Percentiles rank a stretch among this genome's conserved stretches.
phyloP scores from a whole-genome alignment of 352 stramenopile species.

The Phytophthora niederhauseri region DNA sequence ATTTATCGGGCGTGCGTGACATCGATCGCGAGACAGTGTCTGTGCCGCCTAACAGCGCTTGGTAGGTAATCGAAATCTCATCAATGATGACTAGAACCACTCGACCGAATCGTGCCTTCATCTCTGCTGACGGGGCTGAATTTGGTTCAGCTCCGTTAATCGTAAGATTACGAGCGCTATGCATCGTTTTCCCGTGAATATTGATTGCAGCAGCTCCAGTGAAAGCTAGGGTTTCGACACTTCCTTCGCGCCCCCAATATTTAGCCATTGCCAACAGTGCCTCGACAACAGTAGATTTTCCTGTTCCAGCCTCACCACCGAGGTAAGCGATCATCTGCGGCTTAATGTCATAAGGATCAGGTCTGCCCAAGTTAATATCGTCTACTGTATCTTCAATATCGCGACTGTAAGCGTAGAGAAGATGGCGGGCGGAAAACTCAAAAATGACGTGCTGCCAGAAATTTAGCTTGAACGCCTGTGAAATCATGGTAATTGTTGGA shows the following conservation, averaged over 20 bases:
- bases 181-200: conserved; percentile 10
- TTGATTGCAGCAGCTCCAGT: conserved; percentile 19
- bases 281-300: conserved; percentile 16
- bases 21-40: conserved; percentile 16
- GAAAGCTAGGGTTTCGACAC: conserved; percentile 15
- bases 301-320: conserved; percentile 7
- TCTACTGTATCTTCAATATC: conserved; percentile 15
- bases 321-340: conserved; percentile 17
- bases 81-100: conserved; percentile 32
- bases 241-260: not conserved
- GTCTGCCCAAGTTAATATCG: no score
- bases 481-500: no score
- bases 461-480: no score
- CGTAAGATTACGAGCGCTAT: conserved; percentile 17
- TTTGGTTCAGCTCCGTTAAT: conserved; percentile 7
- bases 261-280: conserved; percentile 3
- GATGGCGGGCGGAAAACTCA: conserved; percentile 25
- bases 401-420: conserved; percentile 21
- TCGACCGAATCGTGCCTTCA: conserved; percentile 19
- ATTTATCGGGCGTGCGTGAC: not conserved
- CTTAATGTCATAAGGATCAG: conserved; percentile 6
- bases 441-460: conserved; percentile 33
- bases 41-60: conserved; percentile 24
- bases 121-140: conserved; percentile 12
- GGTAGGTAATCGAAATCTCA: conserved; percentile 36